Evolutionary conservation across 768 basidiomycete genomes (phyloP).

Genomic region (Tremella mesenterica): DNA sequence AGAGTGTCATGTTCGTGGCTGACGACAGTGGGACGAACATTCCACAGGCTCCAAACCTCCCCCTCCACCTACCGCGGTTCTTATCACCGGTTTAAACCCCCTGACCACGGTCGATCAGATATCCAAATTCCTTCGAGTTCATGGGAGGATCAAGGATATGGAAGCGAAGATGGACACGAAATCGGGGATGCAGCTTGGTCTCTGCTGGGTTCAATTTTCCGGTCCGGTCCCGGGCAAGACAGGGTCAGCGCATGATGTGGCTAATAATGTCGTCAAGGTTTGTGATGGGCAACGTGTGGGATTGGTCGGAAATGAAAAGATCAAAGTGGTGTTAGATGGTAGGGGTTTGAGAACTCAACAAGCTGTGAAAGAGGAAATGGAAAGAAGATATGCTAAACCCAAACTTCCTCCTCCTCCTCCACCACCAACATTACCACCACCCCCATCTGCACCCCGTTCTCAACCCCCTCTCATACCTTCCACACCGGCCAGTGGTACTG

Average conservation of each 20-base stretch:
- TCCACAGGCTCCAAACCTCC: slow-evolving; percentile 67
- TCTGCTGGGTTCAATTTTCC: slow-evolving; percentile 62
- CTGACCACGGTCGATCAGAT: slow-evolving; percentile 62
- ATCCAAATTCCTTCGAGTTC: slow-evolving; percentile 55
- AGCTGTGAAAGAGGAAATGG: slow-evolving; percentile 54
- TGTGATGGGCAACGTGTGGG: slow-evolving; percentile 61
- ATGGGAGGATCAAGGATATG: slow-evolving; percentile 59
- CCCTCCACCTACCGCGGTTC: slow-evolving; percentile 52
- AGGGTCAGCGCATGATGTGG: slow-evolving; percentile 54
- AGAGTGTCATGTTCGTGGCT: background rate
- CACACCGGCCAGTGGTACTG: slow-evolving; percentile 13
- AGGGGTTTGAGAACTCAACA: slow-evolving; percentile 59
- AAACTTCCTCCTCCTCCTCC: slow-evolving; percentile 11
- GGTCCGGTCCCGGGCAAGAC: slow-evolving; percentile 14
- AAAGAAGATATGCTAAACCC: slow-evolving; percentile 48
- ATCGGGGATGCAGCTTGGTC: slow-evolving; percentile 74
- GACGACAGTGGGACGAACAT: slow-evolving; percentile 60
- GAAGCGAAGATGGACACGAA: slow-evolving; percentile 69
- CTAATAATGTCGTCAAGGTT: slow-evolving; percentile 56
- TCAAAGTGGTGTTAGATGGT: slow-evolving; percentile 71
- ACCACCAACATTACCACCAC: background rate
- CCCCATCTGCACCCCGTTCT: slow-evolving; percentile 2
- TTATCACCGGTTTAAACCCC: slow-evolving; percentile 63
- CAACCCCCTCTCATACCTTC: background rate
- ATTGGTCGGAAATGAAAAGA: slow-evolving; percentile 48